Conservation (phyloP, 495 filamentous ascomycete genomes). For the Monascus purpureus region DNA sequence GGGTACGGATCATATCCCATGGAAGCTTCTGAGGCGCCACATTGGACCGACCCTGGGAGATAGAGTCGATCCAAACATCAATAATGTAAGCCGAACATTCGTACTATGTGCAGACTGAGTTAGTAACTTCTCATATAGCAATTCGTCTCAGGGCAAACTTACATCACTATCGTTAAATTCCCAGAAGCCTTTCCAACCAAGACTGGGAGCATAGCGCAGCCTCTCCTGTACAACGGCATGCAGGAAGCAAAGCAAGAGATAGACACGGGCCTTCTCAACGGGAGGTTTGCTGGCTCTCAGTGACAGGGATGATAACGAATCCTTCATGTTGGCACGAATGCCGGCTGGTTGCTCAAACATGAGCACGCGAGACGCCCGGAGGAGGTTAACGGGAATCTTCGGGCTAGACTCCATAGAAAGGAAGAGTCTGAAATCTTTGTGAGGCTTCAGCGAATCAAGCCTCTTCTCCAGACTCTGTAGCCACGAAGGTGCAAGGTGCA, state of each 20-base stretch:
- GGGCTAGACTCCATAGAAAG: slow-evolving; percentile 94
- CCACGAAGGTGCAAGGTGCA: slow-evolving; percentile 92
- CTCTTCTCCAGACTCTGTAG: slow-evolving; percentile 94
- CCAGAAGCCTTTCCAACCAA: slow-evolving; percentile 99
- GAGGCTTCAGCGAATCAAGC: slow-evolving; percentile 86
- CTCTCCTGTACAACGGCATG: slow-evolving; percentile 95
- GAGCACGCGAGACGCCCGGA: slow-evolving; percentile 83
- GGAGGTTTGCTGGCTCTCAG: slow-evolving; percentile 67
- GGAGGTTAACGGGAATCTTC: slow-evolving; percentile 92
- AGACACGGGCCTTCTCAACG: slow-evolving; percentile 81
- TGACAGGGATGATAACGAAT: slow-evolving; percentile 74
- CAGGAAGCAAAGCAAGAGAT: slow-evolving; percentile 83
- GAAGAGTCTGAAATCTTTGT: slow-evolving; percentile 89
- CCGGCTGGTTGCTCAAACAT: slow-evolving; percentile 98
- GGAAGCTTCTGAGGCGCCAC: slow-evolving; percentile 86
- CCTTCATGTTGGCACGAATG: slow-evolving; percentile 96
- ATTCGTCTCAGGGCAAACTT: slow-evolving; percentile 37
- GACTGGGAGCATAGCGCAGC: slow-evolving; percentile 82
- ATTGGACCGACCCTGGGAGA: slow-evolving; percentile 75
- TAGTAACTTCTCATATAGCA: too few species aligned
- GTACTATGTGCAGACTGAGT: too few species aligned
- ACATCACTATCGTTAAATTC: slow-evolving; percentile 99
- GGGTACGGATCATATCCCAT: slow-evolving; percentile 91
- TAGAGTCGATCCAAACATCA: slow-evolving; percentile 81
- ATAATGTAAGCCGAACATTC: slow-evolving; percentile 95